Percentiles rank a stretch among this genome's conserved stretches.
Conservation (phyloP, 768 basidiomycete species). For the Termitomyces sp. region DNA sequence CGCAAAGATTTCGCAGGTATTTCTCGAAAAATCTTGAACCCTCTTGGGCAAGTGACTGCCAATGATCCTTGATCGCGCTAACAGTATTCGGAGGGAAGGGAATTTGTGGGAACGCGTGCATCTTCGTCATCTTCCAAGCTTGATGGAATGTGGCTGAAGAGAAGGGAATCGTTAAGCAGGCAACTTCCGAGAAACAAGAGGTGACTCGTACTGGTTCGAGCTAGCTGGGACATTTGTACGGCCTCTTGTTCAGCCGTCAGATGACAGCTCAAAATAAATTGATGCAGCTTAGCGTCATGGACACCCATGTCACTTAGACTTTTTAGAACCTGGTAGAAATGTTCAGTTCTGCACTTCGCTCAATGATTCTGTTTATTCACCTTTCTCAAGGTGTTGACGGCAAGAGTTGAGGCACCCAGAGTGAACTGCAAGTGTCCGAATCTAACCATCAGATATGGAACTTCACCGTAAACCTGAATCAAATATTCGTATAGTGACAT, state of each 20-base stretch:
- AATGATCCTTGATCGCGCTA: conserved; percentile 14
- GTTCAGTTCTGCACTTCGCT: not conserved
- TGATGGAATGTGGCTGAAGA: not conserved
- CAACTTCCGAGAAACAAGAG: not conserved
- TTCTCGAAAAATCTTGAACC: conserved; percentile 13
- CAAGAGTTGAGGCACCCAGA: not conserved
- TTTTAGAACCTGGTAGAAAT: not conserved
- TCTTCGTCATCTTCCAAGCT: not conserved
- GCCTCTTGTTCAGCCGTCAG: not conserved
- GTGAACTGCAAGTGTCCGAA: not conserved
- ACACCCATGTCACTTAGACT: not conserved
- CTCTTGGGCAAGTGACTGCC: conserved; percentile 14
- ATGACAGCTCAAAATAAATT: not conserved
- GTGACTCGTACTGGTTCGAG: not conserved
- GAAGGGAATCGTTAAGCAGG: not conserved
- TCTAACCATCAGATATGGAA: not conserved
- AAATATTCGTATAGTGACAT: not conserved
- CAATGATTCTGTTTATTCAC: not conserved
- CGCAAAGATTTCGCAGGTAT: conserved; percentile 21
- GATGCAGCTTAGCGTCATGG: not conserved
- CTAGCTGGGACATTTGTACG: not conserved
- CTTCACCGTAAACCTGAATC: not conserved
- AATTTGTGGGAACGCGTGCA: not conserved
- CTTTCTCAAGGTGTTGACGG: not conserved
- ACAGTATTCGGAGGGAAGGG: not conserved